phyloP scores from a whole-genome alignment of 805 yeast genomes.

The Henningerozyma blattae region DNA sequence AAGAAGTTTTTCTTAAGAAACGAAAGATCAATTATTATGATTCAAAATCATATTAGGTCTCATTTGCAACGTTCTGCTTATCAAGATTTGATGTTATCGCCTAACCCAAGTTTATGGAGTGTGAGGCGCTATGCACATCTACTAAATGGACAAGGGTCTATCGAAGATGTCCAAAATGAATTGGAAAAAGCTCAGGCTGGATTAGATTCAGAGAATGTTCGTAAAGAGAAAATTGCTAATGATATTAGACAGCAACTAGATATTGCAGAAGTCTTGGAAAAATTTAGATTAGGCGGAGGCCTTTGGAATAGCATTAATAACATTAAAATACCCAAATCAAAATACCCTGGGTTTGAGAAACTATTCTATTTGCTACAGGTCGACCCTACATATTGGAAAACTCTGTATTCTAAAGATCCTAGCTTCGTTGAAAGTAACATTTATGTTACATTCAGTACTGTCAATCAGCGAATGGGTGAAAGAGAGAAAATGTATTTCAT shows the following conservation, averaged over 20 bases:
- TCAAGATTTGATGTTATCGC: conserved; percentile 51
- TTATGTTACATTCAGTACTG: conserved; percentile 20
- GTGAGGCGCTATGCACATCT: conserved; percentile 68
- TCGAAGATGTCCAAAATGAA: conserved; percentile 62
- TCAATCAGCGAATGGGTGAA: conserved; percentile 19
- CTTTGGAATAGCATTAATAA: neutral
- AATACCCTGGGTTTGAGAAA: conserved; percentile 43
- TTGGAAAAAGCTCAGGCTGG: conserved; percentile 55
- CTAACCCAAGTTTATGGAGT: conserved; percentile 68
- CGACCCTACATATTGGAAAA: conserved; percentile 58
- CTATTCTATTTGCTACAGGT: conserved; percentile 76
- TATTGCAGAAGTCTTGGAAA: conserved; percentile 65
- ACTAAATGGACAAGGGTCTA: conserved; percentile 59
- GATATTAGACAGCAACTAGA: conserved; percentile 67
- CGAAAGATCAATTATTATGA: conserved; percentile 45
- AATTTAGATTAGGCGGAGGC: conserved; percentile 29
- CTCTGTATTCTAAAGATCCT: conserved; percentile 33
- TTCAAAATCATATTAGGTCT: conserved; percentile 67
- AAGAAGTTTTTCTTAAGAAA: conserved; percentile 42
- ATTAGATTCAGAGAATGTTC: conserved; percentile 56
- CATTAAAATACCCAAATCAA: conserved; percentile 6
- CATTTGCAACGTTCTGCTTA: conserved; percentile 61
- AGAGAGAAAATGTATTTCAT: conserved; percentile 65
- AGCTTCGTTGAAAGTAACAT: conserved; percentile 17
- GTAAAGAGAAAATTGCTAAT: conserved; percentile 60